Evolutionary conservation across 2,329 filamentous ascomycete genomes (phyloP).

Genomic region (Penicillium sp.): DNA sequence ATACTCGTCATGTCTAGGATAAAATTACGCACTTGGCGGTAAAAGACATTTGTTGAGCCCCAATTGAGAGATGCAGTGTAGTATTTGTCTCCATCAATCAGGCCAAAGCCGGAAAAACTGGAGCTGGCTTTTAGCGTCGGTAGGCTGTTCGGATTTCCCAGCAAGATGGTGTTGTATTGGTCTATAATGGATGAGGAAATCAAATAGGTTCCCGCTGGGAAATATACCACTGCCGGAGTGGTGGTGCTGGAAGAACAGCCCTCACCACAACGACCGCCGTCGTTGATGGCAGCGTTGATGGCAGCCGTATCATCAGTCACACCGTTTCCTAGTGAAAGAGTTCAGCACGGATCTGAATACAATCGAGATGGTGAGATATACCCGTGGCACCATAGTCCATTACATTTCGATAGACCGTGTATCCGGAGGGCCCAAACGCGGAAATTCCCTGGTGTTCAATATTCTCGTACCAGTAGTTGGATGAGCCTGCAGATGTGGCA

Average conservation of each 20-base stretch:
- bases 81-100: conserved; percentile 63
- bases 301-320: conserved; percentile 12
- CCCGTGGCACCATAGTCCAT: conserved; percentile 16
- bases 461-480: not conserved
- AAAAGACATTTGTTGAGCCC: conserved; percentile 46
- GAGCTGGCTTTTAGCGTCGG: conserved; percentile 51
- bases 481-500: too few species aligned
- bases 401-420: conserved; percentile 8
- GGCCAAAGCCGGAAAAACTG: conserved; percentile 72
- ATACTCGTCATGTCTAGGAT: conserved; percentile 62
- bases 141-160: conserved; percentile 48
- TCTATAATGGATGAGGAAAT: conserved; percentile 16
- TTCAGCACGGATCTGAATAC: too few species aligned
- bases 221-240: conserved; percentile 45
- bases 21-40: conserved; percentile 66
- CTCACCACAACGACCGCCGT: not conserved
- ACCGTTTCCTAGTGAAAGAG: conserved; percentile 2
- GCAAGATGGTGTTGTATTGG: conserved; percentile 17
- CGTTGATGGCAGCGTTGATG: conserved; percentile 14
- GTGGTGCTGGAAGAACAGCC: too few species aligned
- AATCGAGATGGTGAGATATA: not conserved
- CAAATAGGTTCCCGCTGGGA: conserved; percentile 50
- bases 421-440: not conserved
- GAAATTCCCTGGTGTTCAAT: not conserved
- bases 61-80: conserved; percentile 50